Evolutionary conservation across 306 rosid genomes (phyloP).

Genomic region (Casuarina equisetifolia): DNA sequence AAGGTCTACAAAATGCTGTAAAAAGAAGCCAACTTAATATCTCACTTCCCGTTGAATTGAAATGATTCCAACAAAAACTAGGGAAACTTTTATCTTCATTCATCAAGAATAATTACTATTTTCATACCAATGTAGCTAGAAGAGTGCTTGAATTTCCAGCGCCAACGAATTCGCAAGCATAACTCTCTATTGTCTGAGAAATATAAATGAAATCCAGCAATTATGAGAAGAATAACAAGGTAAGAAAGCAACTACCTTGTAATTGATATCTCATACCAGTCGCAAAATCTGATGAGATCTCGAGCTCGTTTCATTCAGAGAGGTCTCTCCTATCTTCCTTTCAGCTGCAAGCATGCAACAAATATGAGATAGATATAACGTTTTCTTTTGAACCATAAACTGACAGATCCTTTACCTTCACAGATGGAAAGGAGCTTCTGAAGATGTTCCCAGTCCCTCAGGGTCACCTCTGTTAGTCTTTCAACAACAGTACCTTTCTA

Average conservation of each 20-base stretch:
- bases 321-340: constrained; percentile 89
- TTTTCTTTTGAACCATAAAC: neutral
- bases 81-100: neutral
- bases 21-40: constrained; percentile 14
- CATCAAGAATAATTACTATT: neutral
- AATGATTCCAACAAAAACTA: neutral
- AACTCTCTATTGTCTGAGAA: constrained; percentile 82
- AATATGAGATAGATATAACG: neutral
- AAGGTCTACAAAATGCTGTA: constrained; percentile 88
- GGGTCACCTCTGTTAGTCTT: constrained; percentile 72
- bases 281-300: constrained; percentile 96
- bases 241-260: neutral
- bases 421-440: constrained; percentile 65
- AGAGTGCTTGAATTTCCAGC: constrained; percentile 49
- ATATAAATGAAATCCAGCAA: constrained; percentile 7
- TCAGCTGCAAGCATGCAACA: constrained; percentile 52
- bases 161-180: constrained; percentile 43
- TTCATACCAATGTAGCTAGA: constrained; percentile 76
- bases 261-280: constrained; percentile 50
- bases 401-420: constrained; percentile 49
- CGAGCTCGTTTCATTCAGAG: constrained; percentile 86
- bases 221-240: constrained; percentile 6
- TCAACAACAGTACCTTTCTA: constrained; percentile 88
- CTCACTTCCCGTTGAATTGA: constrained; percentile 14
- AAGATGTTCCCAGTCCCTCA: constrained; percentile 58